These are phyloP conservation scores for Oldenlandia corymbosa DNA, from an alignment of 257 asterid species.

Conservation along the genomic window DNA sequence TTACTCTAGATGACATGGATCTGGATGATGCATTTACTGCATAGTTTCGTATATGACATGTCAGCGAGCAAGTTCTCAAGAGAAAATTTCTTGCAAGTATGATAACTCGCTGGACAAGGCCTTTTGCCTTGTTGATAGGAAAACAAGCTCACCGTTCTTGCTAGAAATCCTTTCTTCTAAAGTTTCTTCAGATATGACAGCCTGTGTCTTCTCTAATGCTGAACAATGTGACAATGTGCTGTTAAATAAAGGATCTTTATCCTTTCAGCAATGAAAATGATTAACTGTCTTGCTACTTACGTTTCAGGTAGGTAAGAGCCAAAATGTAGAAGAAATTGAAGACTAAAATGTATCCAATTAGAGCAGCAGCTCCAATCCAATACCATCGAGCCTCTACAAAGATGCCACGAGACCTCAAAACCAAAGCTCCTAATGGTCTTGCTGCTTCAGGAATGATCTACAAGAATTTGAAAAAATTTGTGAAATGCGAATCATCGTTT, in stretches of 20 bases:
- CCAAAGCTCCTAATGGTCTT: constrained; percentile 22
- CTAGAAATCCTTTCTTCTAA: constrained; percentile 23
- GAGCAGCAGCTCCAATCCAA: constrained; percentile 36
- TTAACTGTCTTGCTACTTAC: constrained; percentile 33
- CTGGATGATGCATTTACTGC: not conserved
- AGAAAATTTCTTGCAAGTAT: not conserved
- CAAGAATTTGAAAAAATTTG: constrained; percentile 5
- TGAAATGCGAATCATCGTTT: too few relatives aligned
- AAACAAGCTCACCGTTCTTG: constrained; percentile 33
- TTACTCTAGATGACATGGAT: not conserved
- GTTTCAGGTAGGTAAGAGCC: constrained; percentile 51
- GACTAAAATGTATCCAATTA: constrained; percentile 26
- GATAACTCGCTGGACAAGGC: constrained; percentile 8
- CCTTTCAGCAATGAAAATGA: not conserved
- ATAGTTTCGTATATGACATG: not conserved
- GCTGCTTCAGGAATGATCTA: constrained; percentile 20
- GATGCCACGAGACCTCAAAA: constrained; percentile 28
- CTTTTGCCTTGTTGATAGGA: constrained; percentile 9
- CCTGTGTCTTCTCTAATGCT: constrained; percentile 65
- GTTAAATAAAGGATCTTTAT: not conserved
- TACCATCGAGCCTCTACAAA: constrained; percentile 35
- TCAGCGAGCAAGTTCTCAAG: not conserved
- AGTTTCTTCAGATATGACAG: constrained; percentile 37
- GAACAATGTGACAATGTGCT: constrained; percentile 12
- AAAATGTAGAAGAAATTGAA: constrained; percentile 25